Evolutionary conservation across 108 stramenopile species (phyloP).

Genomic region (Conticribra guillardii): DNA sequence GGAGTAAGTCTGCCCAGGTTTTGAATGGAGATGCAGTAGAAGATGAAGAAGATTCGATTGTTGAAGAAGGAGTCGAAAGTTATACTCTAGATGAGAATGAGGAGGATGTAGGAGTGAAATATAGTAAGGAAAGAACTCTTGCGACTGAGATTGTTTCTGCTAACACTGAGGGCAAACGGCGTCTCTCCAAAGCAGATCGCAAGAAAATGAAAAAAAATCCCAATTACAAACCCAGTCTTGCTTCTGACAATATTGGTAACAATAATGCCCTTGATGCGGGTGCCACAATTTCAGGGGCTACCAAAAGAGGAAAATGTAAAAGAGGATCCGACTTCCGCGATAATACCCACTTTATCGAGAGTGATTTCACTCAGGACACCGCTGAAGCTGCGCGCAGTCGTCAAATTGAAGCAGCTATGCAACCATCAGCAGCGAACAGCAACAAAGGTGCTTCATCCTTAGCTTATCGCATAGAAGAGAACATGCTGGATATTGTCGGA

Average conservation of each 20-base stretch:
- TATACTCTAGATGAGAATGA: no score
- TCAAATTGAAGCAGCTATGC: slow-evolving; percentile 87
- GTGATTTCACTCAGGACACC: slow-evolving; percentile 73
- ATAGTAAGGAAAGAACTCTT: no score
- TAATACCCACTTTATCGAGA: slow-evolving; percentile 84
- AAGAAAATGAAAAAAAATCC: slow-evolving; percentile 82
- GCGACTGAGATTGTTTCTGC: no score
- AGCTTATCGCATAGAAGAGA: slow-evolving; percentile 76
- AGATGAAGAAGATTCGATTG: slow-evolving; percentile 13
- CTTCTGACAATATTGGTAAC: not conserved
- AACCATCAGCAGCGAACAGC: slow-evolving; percentile 70
- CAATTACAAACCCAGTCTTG: slow-evolving; percentile 25
- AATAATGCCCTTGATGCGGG: not conserved
- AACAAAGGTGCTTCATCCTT: slow-evolving; percentile 68
- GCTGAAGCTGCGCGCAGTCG: slow-evolving; percentile 71
- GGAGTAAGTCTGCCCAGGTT: slow-evolving; percentile 57
- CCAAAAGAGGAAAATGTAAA: slow-evolving; percentile 62
- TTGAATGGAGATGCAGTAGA: slow-evolving; percentile 54
- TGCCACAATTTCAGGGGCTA: slow-evolving; percentile 2
- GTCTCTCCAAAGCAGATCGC: slow-evolving; percentile 93
- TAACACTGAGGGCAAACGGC: slow-evolving; percentile 66
- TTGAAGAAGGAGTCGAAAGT: slow-evolving; percentile 14
- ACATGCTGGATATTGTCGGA: slow-evolving; percentile 95
- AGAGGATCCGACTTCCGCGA: slow-evolving; percentile 81
- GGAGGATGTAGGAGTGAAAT: no score